These are phyloP conservation scores for Pestalotiopsis fici DNA, from an alignment of 2,329 filamentous ascomycete species.

Conservation along the genomic window DNA sequence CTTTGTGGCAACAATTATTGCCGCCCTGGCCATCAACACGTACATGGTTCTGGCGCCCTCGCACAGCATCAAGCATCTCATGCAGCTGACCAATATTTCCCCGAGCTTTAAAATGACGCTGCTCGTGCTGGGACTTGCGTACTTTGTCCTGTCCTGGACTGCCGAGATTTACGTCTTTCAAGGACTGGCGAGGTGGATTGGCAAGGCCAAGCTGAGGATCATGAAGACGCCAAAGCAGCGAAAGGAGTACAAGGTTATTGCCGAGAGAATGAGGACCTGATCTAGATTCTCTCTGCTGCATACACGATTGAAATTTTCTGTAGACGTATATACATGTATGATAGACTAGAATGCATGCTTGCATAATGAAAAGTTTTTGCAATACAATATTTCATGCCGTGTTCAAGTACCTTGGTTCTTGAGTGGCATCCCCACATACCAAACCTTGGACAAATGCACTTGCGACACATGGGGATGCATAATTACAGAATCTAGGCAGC, in stretches of 20 bases:
- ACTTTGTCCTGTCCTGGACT: constrained; percentile 69
- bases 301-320: neutral
- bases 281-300: neutral
- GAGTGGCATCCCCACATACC: too few relatives aligned
- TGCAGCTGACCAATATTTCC: constrained; percentile 84
- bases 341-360: neutral
- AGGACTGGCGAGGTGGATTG: constrained; percentile 66
- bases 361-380: neutral
- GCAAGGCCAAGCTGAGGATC: constrained; percentile 59
- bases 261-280: constrained; percentile 61
- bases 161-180: constrained; percentile 74
- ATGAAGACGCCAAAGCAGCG: constrained; percentile 69
- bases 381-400: neutral
- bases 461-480: too few relatives aligned
- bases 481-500: neutral
- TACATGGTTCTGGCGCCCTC: constrained; percentile 83
- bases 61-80: constrained; percentile 67
- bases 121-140: constrained; percentile 67
- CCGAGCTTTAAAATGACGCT: constrained; percentile 73
- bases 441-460: too few relatives aligned
- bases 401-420: neutral
- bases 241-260: constrained; percentile 84
- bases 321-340: neutral
- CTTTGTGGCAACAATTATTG: constrained; percentile 75
- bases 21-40: constrained; percentile 65